A percentile compares a stretch with the other conserved stretches of the same genome.
These are phyloP conservation scores for Aspergillus nomiae DNA, from an alignment of 2,329 filamentous ascomycete genomes.

Conservation along the genomic window DNA sequence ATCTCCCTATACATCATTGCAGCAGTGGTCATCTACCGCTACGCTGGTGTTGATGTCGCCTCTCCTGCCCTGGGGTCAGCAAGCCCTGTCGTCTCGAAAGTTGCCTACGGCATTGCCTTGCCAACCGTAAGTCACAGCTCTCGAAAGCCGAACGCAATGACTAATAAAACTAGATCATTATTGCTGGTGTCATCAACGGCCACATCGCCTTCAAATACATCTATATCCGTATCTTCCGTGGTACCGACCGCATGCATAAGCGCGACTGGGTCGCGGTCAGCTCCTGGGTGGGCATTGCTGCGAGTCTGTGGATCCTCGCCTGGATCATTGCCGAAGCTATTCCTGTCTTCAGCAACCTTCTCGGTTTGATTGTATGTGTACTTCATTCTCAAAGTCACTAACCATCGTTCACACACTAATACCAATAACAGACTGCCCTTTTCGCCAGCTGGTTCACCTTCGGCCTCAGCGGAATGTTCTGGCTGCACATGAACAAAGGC, in stretches of 20 bases:
- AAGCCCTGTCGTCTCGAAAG: constrained; percentile 57
- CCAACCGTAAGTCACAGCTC: constrained; percentile 53
- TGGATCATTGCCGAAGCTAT: constrained; percentile 71
- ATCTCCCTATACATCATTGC: constrained; percentile 66
- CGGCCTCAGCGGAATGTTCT: constrained; percentile 40
- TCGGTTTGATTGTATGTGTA: constrained; percentile 58
- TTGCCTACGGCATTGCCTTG: constrained; percentile 68
- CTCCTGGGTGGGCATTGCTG: constrained; percentile 62
- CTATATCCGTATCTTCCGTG: constrained; percentile 64
- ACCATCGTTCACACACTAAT: background rate
- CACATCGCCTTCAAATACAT: constrained; percentile 68
- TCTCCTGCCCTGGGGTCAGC: constrained; percentile 70
- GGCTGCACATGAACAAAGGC: constrained; percentile 40
- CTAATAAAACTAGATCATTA: constrained; percentile 54
- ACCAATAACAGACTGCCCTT: constrained; percentile 48
- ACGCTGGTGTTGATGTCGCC: constrained; percentile 61
- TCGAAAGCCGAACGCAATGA: background rate
- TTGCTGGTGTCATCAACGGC: constrained; percentile 71
- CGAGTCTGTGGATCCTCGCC: constrained; percentile 60
- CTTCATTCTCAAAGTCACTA: background rate
- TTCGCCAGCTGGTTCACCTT: constrained; percentile 70
- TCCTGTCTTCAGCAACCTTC: constrained; percentile 67
- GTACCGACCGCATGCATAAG: constrained; percentile 58
- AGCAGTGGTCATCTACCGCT: constrained; percentile 69
- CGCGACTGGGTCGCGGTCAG: constrained; percentile 54